Evolutionary conservation across 306 rosid species (phyloP).

Genomic region (cucumber (Cucumis sativus)): Cucumber_9930_V3 NC_026661.2:21077001-21077500

Average conservation of each 20-base stretch:
- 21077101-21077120: not conserved
- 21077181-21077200: not conserved
- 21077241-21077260: not conserved
- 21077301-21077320: constrained; percentile 8
- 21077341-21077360: not conserved
- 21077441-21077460: no score
- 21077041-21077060: not conserved
- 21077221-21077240: not conserved
- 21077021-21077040: not conserved
- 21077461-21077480: no score
- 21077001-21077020: not conserved
- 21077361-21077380: not conserved
- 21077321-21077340: constrained; percentile 1
- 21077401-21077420: no score
- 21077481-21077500: no score
- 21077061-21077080: constrained; percentile 4
- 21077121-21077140: not conserved
- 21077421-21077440: no score
- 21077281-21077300: not conserved
- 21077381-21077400: not conserved
- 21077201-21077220: not conserved
- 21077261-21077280: not conserved
- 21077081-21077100: constrained; percentile 4
- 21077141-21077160: no score
- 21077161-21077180: not conserved